Base-by-base conservation (phyloP, 805 yeast genomes). In the Candida corydali region DNA sequence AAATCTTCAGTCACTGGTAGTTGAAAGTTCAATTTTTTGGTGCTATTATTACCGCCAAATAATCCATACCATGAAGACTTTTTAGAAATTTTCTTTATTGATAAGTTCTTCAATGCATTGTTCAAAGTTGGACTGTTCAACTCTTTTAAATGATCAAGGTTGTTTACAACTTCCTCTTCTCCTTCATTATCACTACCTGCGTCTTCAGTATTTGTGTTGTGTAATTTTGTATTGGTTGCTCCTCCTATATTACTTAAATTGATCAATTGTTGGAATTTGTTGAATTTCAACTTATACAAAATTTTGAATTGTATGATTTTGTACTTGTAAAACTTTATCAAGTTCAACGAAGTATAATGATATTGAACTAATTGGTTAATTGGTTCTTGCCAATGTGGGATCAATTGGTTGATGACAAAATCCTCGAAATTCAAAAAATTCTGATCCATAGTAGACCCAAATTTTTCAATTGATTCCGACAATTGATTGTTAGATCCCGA, bases 361-460 rank as follows among this genome's bases (percentile, higher is more conserved):
- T 75, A 71, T 32, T 68, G 70, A 34, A 66, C 62, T 34, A 75
- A 45, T 37, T 73, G 76, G 47, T 69, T 63, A 16, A 75, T 49
- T 10, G 78, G 75, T 49, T 76, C 81, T 43, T 69, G 73, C 60
- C 78, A 65, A 25, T 61, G 58, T 2, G 56, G 73, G 40, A 54
- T 51, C 19, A 64, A 56, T 23, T 64, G 50, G 19, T 65, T 52
- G 29, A 62, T 52, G 3, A 66, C 48, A 38, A 74, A 65, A 11
- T 63, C 54, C 47, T 76, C 80, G 38, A 65, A 63, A 37, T 69
- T 73, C 29, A 76, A 52, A 45, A 73, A 76, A 26, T 63, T 67
- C 35, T 67, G 56, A 50, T 76, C 82, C 12, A 76, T 61, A 9
- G 69, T 65, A 33, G 76, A 72, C 1, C 82, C 82, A 44, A 75